Conservation (phyloP, 2,329 filamentous ascomycete genomes). For the Fusarium fujikuroi region DNA sequence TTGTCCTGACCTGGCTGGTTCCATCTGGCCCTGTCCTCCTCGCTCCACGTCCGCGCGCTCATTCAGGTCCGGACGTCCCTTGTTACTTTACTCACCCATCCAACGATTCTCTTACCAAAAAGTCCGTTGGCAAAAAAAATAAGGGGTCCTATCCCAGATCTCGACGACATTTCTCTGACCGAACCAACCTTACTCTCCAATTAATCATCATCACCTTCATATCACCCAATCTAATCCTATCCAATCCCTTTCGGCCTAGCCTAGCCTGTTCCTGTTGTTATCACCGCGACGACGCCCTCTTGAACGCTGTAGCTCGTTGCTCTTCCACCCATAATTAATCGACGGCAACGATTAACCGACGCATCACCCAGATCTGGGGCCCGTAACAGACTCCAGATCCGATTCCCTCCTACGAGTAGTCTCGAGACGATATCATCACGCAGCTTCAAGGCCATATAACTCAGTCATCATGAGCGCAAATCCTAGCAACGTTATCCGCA, state of each 20-base stretch:
- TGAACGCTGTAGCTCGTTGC: conserved; percentile 23
- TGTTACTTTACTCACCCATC: conserved; percentile 36
- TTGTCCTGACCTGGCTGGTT: conserved; percentile 4
- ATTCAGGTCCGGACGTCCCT: conserved; percentile 34
- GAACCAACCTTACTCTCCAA: conserved; percentile 12
- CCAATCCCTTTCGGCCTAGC: neutral
- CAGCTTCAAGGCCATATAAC: conserved; percentile 24
- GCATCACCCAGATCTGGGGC: conserved; percentile 35
- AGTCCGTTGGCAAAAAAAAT: conserved; percentile 36
- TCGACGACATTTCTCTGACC: conserved; percentile 29
- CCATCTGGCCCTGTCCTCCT: conserved; percentile 24
- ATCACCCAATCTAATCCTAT: conserved; percentile 1
- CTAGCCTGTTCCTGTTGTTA: conserved; percentile 19
- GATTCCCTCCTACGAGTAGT: conserved; percentile 12
- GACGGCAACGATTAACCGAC: conserved; percentile 27
- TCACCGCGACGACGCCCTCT: conserved; percentile 31
- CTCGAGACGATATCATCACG: conserved; percentile 18
- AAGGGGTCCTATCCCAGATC: conserved; percentile 33
- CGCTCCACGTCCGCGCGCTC: conserved; percentile 37
- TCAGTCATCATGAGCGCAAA: conserved; percentile 56
- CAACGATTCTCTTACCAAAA: conserved; percentile 33
- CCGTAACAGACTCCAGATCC: conserved; percentile 36
- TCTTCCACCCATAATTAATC: conserved; percentile 20
- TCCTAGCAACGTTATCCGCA: conserved; percentile 70
- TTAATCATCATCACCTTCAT: neutral